Conservation (phyloP, 768 basidiomycete species). For the Amanita fuliginea region DNA sequence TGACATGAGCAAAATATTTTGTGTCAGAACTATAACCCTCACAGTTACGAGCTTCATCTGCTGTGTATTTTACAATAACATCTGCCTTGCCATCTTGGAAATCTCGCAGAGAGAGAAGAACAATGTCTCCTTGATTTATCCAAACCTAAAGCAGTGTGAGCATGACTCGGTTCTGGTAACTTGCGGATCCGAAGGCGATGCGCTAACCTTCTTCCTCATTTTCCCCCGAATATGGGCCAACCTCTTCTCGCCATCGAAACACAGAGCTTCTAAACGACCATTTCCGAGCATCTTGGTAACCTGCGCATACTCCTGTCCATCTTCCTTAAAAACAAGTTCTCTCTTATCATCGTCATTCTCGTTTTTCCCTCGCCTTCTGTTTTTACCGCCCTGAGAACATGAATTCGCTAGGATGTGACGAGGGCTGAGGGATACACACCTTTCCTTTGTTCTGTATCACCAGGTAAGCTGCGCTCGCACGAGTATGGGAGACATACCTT, state of each 20-base stretch:
- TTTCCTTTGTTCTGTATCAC: constrained; percentile 63
- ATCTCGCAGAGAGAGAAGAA: constrained; percentile 88
- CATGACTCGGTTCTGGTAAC: constrained; percentile 3
- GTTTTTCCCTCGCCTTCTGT: constrained; percentile 98
- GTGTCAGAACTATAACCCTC: constrained; percentile 16
- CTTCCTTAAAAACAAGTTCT: constrained; percentile 96
- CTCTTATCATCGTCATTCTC: constrained; percentile 99
- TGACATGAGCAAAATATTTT: neutral
- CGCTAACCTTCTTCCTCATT: constrained; percentile 95
- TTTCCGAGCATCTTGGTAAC: constrained; percentile 99
- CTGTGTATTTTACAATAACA: constrained; percentile 98
- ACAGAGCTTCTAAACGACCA: constrained; percentile 89
- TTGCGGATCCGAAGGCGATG: constrained; percentile 4
- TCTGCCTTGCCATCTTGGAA: constrained; percentile 99
- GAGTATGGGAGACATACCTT: constrained; percentile 7
- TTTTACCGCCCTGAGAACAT: constrained; percentile 81
- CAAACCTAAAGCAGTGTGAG: constrained; percentile 56
- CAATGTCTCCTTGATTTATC: constrained; percentile 98
- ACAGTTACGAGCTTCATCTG: constrained; percentile 85
- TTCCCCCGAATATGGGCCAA: constrained; percentile 97
- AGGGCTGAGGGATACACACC: constrained; percentile 22
- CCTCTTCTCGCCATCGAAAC: constrained; percentile 97
- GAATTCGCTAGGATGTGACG: neutral
- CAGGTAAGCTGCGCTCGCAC: neutral
- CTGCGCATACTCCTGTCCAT: constrained; percentile 98